These are phyloP conservation scores for Physcomitrium patens DNA, from an alignment of 225 moss, liverwort and hornwort species.

Conservation along the genomic window DNA sequence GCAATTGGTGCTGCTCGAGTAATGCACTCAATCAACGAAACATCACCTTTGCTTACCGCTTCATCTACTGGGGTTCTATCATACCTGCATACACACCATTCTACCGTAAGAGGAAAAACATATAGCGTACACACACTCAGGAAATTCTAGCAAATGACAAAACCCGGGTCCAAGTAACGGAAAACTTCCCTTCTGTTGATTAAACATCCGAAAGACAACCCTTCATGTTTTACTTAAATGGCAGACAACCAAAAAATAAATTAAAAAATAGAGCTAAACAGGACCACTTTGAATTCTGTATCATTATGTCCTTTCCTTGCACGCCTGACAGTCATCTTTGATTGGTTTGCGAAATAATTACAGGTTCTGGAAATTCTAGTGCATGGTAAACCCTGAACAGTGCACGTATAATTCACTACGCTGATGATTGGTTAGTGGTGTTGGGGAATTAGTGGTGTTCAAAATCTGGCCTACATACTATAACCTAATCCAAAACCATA, in stretches of 20 bases:
- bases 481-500: not conserved
- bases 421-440: not conserved
- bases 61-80: constrained; percentile 74
- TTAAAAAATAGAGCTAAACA: no score
- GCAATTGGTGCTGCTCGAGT: constrained; percentile 61
- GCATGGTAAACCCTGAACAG: not conserved
- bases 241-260: not conserved
- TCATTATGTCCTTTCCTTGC: not conserved
- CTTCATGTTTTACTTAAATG: not conserved
- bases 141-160: constrained; percentile 9
- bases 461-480: not conserved
- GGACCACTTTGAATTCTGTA: not conserved
- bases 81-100: constrained; percentile 43
- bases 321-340: not conserved
- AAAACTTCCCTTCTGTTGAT: not conserved
- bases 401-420: not conserved
- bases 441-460: not conserved
- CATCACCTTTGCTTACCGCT: constrained; percentile 62
- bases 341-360: not conserved
- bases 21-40: constrained; percentile 51
- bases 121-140: not conserved
- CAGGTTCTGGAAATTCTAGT: constrained; percentile 8
- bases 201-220: not conserved
- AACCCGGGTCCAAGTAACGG: not conserved
- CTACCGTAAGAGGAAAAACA: constrained; percentile 14